Conservation (phyloP, 345 rosid genomes). For the Eucalyptus virginea region DNA sequence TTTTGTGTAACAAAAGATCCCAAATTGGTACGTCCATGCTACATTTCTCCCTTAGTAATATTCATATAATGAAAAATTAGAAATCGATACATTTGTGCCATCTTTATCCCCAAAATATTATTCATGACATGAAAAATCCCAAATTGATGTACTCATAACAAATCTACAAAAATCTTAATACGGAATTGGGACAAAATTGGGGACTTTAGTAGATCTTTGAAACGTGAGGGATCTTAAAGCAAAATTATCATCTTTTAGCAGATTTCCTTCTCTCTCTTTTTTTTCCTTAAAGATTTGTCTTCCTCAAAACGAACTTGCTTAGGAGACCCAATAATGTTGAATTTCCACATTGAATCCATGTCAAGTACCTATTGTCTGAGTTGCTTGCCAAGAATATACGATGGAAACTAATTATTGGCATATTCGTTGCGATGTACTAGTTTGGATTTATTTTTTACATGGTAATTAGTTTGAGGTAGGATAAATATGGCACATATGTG, state of each 20-base stretch:
- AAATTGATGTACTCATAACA: background rate
- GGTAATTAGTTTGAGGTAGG: background rate
- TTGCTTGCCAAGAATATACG: background rate
- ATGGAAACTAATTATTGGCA: background rate
- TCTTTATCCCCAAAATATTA: background rate
- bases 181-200: background rate
- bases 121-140: background rate
- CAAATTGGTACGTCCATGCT: background rate
- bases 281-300: background rate
- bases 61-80: background rate
- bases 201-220: background rate
- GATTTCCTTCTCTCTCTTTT: background rate
- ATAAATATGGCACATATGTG: background rate
- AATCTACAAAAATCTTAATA: background rate
- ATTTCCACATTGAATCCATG: background rate
- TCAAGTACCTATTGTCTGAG: background rate
- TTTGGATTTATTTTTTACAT: background rate
- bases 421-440: rapidly evolving
- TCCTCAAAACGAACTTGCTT: background rate
- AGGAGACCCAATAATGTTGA: background rate
- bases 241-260: background rate
- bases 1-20: background rate
- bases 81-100: rapidly evolving
- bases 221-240: background rate
- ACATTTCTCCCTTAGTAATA: background rate